Conservation (phyloP, 1,139 yeast species). For the Hyphopichia buzzinii region DNA sequence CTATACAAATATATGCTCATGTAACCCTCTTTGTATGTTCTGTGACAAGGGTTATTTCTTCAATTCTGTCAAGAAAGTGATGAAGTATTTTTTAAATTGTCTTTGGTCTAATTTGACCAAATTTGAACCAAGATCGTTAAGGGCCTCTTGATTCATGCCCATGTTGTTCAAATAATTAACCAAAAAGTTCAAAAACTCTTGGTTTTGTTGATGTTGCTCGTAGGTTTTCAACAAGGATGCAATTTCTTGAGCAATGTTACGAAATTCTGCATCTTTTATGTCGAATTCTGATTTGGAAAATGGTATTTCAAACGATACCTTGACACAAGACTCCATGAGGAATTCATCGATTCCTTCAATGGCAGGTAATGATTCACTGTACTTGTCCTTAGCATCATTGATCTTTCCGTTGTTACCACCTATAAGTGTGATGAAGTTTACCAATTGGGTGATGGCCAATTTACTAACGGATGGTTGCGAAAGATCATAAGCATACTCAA, state of each 20-base stretch:
- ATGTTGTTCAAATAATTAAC: slow-evolving; percentile 56
- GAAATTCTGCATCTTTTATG: slow-evolving; percentile 74
- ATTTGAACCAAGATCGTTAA: slow-evolving; percentile 55
- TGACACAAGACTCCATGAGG: slow-evolving; percentile 66
- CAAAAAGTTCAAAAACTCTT: slow-evolving; percentile 48
- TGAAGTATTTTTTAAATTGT: slow-evolving; percentile 64
- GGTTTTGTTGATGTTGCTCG: slow-evolving; percentile 36
- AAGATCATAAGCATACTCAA: slow-evolving; percentile 64
- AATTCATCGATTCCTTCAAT: slow-evolving; percentile 73
- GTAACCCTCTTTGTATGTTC: no score
- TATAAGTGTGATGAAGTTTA: slow-evolving; percentile 62
- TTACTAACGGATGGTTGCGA: slow-evolving; percentile 58
- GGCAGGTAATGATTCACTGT: slow-evolving; percentile 51
- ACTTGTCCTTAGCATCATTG: slow-evolving; percentile 50
- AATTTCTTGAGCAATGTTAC: slow-evolving; percentile 72
- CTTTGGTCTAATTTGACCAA: slow-evolving; percentile 55
- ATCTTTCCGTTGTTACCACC: slow-evolving; percentile 64
- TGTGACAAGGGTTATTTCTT: slow-evolving; percentile 16
- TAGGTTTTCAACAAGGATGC: slow-evolving; percentile 68
- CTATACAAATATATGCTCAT: no score
- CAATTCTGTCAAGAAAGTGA: slow-evolving; percentile 51
- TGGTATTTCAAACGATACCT: slow-evolving; percentile 75
- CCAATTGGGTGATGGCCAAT: slow-evolving; percentile 66
- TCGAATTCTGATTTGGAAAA: slow-evolving; percentile 66
- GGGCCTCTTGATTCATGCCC: slow-evolving; percentile 57